Conservation (phyloP, 257 asterid genomes). For the Catharanthus roseus region DNA sequence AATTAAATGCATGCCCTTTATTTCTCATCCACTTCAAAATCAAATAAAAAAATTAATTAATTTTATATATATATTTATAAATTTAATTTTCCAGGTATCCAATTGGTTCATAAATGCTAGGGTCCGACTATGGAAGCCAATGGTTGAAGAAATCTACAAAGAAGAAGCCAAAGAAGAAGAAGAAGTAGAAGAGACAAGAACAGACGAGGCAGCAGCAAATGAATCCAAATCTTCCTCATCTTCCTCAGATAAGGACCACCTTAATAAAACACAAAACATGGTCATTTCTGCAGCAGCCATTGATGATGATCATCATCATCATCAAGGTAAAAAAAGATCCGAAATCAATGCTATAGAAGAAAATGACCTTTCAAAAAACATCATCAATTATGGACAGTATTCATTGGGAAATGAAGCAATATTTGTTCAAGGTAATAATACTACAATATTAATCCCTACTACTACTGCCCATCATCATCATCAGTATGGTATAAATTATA, state of each 20-base stretch:
- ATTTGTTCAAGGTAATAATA: conserved; percentile 17
- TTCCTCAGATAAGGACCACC: too few relatives aligned
- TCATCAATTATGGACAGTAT: conserved; percentile 28
- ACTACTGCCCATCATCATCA: neutral
- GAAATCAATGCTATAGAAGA: conserved; percentile 39
- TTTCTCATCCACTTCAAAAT: conserved; percentile 18
- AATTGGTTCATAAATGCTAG: conserved; percentile 96
- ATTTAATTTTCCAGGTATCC: conserved; percentile 47
- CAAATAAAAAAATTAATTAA: neutral
- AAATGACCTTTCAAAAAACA: conserved; percentile 40
- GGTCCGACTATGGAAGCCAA: conserved; percentile 90
- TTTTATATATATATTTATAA: conserved; percentile 14
- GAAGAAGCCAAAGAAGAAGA: conserved; percentile 44
- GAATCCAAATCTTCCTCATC: conserved; percentile 16
- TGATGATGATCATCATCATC: conserved; percentile 21
- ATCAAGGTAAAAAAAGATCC: conserved; percentile 19
- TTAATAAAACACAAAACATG: too few relatives aligned
- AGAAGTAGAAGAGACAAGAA: conserved; percentile 14
- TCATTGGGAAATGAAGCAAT: conserved; percentile 39
- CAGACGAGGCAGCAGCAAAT: conserved; percentile 13
- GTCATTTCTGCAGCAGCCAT: conserved; percentile 20
- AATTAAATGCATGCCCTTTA: conserved; percentile 19
- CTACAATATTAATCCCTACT: conserved; percentile 15
- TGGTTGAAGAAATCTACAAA: conserved; percentile 85
- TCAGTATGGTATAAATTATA: neutral